Percentiles rank a stretch among this genome's conserved stretches.
Evolutionary conservation across 495 filamentous ascomycete species (phyloP).

Genomic region (Emericellopsis terricola): DNA sequence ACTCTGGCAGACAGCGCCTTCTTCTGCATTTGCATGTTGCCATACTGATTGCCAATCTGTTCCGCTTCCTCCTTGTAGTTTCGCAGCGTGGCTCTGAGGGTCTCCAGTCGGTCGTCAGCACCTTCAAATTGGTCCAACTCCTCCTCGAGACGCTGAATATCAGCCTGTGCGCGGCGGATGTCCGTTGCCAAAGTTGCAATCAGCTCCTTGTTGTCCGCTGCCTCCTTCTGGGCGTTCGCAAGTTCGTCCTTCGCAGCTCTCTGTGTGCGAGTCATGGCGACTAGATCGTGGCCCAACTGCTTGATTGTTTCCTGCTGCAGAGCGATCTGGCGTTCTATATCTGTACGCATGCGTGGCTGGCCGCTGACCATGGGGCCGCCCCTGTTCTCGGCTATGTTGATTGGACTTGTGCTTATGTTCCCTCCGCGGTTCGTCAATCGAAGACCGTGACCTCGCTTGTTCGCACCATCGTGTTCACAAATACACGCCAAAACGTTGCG

Average conservation of each 20-base stretch:
- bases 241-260: conserved; percentile 32
- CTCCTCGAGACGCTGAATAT: conserved; percentile 10
- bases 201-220: conserved; percentile 33
- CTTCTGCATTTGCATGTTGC: conserved; percentile 15
- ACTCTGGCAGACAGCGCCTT: conserved; percentile 16
- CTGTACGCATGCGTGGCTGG: conserved; percentile 61
- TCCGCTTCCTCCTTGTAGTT: conserved; percentile 13
- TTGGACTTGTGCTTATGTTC: conserved; percentile 12
- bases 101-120: conserved; percentile 17
- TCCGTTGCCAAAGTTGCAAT: conserved; percentile 8
- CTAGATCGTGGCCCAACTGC: conserved; percentile 25
- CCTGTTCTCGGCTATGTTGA: no score
- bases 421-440: conserved; percentile 38
- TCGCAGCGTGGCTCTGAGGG: conserved; percentile 13
- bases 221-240: conserved; percentile 38
- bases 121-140: conserved; percentile 26
- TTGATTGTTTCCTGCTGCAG: conserved; percentile 23
- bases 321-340: conserved; percentile 48
- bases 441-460: conserved; percentile 41
- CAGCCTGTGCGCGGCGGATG: conserved; percentile 8
- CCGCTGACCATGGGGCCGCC: conserved; percentile 13
- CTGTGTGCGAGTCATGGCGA: conserved; percentile 13
- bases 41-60: conserved; percentile 24
- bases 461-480: conserved; percentile 29
- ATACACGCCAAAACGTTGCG: conserved; percentile 59